Evolutionary conservation across 192 early-diverging fungal species (phyloP).

Genomic region (Gamsiella multidivaricata): DNA sequence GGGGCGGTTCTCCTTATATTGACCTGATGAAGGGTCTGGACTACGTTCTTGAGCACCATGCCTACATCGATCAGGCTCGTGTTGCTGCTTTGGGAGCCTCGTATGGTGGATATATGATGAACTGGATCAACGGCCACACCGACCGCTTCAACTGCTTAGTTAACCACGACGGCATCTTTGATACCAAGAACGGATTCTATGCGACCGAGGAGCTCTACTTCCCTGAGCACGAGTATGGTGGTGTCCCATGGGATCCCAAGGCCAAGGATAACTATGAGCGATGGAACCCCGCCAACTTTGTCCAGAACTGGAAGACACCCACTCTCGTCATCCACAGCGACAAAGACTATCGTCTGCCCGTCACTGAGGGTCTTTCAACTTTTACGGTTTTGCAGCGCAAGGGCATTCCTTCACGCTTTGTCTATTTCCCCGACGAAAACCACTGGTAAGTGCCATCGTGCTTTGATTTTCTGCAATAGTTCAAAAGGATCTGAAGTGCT

Average conservation of each 20-base stretch:
- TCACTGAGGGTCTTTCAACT: slow-evolving; percentile 74
- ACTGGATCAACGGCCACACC: slow-evolving; percentile 86
- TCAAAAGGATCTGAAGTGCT: background rate
- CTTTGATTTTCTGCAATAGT: background rate
- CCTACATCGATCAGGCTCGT: slow-evolving; percentile 65
- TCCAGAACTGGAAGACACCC: slow-evolving; percentile 79
- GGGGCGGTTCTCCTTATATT: slow-evolving; percentile 81
- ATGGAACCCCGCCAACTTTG: slow-evolving; percentile 76
- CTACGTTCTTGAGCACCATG: slow-evolving; percentile 63
- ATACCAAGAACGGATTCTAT: slow-evolving; percentile 68
- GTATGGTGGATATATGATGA: slow-evolving; percentile 87
- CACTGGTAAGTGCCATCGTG: slow-evolving; percentile 44
- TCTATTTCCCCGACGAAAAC: slow-evolving; percentile 85
- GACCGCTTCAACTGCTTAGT: slow-evolving; percentile 73
- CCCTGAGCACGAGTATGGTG: slow-evolving; percentile 78
- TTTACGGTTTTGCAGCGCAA: slow-evolving; percentile 83
- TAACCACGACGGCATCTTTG: slow-evolving; percentile 82
- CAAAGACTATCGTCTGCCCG: slow-evolving; percentile 75
- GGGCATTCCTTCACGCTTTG: slow-evolving; percentile 71
- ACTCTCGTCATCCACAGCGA: slow-evolving; percentile 83
- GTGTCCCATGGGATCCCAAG: slow-evolving; percentile 67
- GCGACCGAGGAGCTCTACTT: slow-evolving; percentile 86
- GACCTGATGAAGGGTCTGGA: slow-evolving; percentile 81
- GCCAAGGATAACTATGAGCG: slow-evolving; percentile 65
- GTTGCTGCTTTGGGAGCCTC: slow-evolving; percentile 76